A percentile compares a stretch with the other conserved stretches of the same genome.
Evolutionary conservation across 441 rosid species (phyloP).

Genomic region (Rhodomyrtus psidioides): DNA sequence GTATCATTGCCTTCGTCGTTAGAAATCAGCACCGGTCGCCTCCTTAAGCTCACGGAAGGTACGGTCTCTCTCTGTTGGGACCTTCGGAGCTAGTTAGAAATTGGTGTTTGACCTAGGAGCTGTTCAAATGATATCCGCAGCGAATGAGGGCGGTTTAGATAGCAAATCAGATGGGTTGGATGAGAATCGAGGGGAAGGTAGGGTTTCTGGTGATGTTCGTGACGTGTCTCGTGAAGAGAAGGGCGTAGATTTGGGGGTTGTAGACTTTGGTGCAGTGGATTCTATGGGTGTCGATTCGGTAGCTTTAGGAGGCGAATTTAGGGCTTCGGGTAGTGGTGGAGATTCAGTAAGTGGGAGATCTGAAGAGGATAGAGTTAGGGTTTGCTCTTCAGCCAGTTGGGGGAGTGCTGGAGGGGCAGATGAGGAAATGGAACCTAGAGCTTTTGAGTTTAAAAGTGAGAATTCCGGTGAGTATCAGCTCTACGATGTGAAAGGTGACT

Average conservation of each 20-base stretch:
- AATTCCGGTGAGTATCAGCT: background rate
- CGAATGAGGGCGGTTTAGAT: constrained; percentile 19
- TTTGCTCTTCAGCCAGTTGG: background rate
- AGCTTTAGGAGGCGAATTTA: constrained; percentile 9
- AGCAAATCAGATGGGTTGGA: constrained; percentile 15
- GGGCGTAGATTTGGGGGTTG: constrained; percentile 6
- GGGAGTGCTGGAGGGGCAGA: constrained; percentile 7
- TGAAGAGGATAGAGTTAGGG: constrained; percentile 15
- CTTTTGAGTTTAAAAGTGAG: constrained; percentile 19
- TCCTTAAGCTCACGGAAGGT: background rate
- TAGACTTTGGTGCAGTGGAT: constrained; percentile 15
- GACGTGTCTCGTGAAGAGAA: constrained; percentile 6
- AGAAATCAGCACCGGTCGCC: background rate
- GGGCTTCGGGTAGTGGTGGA: constrained; percentile 1
- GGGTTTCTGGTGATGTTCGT: constrained; percentile 20
- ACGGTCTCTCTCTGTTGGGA: background rate
- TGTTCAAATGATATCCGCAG: constrained; percentile 14
- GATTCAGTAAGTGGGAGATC: constrained; percentile 22
- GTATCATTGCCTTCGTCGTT: background rate
- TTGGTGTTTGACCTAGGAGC: background rate
- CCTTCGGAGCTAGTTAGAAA: background rate
- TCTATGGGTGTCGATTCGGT: constrained; percentile 16
- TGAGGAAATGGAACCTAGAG: constrained; percentile 13
- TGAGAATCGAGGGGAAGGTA: constrained; percentile 11
- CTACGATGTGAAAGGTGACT: background rate